phyloP scores from a whole-genome alignment of 345 rosid species.

The Linum usitatissimum region DNA sequence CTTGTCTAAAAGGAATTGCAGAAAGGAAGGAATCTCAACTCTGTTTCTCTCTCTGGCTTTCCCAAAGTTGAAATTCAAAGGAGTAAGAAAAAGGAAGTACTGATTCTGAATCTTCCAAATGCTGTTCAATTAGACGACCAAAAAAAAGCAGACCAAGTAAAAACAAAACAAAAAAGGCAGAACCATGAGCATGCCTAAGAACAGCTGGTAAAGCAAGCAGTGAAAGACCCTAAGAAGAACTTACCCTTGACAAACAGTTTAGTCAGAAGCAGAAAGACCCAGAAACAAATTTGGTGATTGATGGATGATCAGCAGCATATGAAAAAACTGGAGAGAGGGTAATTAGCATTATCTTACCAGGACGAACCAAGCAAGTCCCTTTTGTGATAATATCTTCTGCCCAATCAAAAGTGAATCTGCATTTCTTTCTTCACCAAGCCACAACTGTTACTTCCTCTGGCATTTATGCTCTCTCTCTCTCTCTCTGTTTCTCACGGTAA shows the following conservation, averaged over 20 bases:
- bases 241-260: background rate
- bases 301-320: too few relatives aligned
- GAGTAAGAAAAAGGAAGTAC: background rate
- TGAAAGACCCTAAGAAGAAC: background rate
- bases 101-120: background rate
- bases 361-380: too few relatives aligned
- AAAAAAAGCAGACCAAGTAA: background rate
- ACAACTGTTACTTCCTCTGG: background rate
- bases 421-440: background rate
- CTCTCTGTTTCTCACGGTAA: background rate
- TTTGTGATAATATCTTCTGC: background rate
- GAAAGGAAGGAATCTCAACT: too few relatives aligned
- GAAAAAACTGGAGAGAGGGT: too few relatives aligned
- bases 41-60: too few relatives aligned
- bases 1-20: too few relatives aligned
- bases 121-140: background rate
- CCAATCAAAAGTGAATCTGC: background rate
- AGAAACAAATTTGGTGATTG: too few relatives aligned
- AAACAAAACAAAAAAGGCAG: background rate
- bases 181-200: background rate
- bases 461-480: background rate
- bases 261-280: background rate
- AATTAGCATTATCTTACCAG: too few relatives aligned
- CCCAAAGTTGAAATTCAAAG: background rate
- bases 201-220: background rate